Percentiles rank a stretch among this genome's conserved stretches.
Conservation (phyloP, 176 grass and related monocot genomes). For the Hyparrhenia diplandra region DNA sequence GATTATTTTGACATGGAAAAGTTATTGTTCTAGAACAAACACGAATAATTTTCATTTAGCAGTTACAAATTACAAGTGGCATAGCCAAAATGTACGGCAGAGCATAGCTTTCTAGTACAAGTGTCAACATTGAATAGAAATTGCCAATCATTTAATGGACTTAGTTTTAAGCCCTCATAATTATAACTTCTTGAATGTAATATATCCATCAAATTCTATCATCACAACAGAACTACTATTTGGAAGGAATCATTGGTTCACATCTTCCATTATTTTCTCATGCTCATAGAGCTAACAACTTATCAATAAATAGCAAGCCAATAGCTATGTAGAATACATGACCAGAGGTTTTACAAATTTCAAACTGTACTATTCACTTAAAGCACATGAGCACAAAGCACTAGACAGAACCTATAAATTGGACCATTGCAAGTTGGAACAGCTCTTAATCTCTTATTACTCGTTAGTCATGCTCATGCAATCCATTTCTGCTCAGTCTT, state of each 20-base stretch:
- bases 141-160: neutral
- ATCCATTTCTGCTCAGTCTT: neutral
- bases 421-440: neutral
- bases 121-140: neutral
- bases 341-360: neutral
- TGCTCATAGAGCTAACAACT: neutral
- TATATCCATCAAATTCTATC: constrained; percentile 3
- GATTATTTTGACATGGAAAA: constrained; percentile 3
- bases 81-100: neutral
- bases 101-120: neutral
- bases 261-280: neutral
- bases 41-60: neutral
- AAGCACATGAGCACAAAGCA: neutral
- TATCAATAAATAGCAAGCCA: neutral
- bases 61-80: neutral
- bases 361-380: neutral
- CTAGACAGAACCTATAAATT: neutral
- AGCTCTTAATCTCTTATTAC: neutral
- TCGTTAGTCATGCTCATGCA: neutral
- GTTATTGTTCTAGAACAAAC: neutral
- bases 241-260: neutral
- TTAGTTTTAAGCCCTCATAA: neutral
- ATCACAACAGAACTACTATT: neutral
- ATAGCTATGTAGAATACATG: neutral
- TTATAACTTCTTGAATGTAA: neutral